Percentiles rank a stretch among this genome's conserved stretches.
These are phyloP conservation scores for Lepiota venenata DNA, from an alignment of 768 basidiomycete species.

Conservation along the genomic window DNA sequence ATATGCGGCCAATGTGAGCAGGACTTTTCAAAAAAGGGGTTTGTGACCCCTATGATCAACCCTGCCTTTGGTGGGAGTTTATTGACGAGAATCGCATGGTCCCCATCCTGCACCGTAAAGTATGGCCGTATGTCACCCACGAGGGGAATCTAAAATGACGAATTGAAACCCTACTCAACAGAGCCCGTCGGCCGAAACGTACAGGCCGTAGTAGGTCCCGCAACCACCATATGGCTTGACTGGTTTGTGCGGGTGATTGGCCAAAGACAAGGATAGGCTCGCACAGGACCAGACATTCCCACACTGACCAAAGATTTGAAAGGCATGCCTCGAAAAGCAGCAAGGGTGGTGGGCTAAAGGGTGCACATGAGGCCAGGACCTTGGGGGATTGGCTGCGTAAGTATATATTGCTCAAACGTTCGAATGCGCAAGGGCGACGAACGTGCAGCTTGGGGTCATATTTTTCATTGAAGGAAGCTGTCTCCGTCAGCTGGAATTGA, in stretches of 20 bases:
- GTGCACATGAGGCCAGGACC: slow-evolving; percentile 67
- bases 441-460: slow-evolving; percentile 33
- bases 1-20: slow-evolving; percentile 87
- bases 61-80: slow-evolving; percentile 78
- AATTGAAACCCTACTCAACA: background rate
- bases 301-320: slow-evolving; percentile 75
- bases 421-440: no score
- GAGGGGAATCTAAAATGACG: slow-evolving; percentile 64
- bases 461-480: slow-evolving; percentile 44
- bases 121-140: slow-evolving; percentile 89
- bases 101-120: slow-evolving; percentile 95
- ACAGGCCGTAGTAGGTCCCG: slow-evolving; percentile 85
- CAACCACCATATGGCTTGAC: slow-evolving; percentile 91
- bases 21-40: slow-evolving; percentile 78
- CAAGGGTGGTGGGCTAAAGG: slow-evolving; percentile 55
- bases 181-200: slow-evolving; percentile 12
- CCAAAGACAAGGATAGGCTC: slow-evolving; percentile 89
- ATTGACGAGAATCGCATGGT: slow-evolving; percentile 72
- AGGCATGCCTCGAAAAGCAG: slow-evolving; percentile 61
- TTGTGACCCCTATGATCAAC: slow-evolving; percentile 80
- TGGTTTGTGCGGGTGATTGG: slow-evolving; percentile 73
- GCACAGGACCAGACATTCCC: slow-evolving; percentile 91
- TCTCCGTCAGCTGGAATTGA: slow-evolving; percentile 68
- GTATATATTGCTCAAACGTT: background rate
- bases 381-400: slow-evolving; percentile 22